Base-by-base conservation (phyloP, 306 rosid species). In the Oxytropis ochrocephala region DNA sequence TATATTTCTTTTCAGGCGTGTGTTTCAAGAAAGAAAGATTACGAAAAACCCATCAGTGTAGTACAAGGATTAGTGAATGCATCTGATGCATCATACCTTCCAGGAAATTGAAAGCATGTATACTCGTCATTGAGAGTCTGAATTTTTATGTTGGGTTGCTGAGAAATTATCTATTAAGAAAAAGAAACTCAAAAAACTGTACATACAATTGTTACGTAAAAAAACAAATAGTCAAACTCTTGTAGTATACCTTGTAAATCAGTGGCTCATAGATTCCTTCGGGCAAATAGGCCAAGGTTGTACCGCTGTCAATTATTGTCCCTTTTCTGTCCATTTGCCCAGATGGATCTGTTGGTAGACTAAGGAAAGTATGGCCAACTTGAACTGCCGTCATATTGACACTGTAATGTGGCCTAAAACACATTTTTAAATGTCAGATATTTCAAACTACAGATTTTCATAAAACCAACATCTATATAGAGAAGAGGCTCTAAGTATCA, bases 241-340 rank as follows among this genome's bases (percentile, higher is more conserved):
- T 51, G 18, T 30, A 73, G 4, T 11, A 62, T 66, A 94, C 99
- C 92, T 84, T 88, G 33, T 60, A 55, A 21, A 94, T 83, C 80
- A 94, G 85, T 19, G 99, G 95, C 71, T 70, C 81, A 70, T 94
- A 94, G 64, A 94, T 80, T 75, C 70, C 74, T 50, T 91, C 97
- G 8, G 99, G 99, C 39, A 94, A 96, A 91, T 94, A 91, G 73
- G 99, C 99, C 89, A 94, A 91, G 61, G 99, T 94, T 81, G 99
- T 94, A 58, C 99, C 97, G 50, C 95, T 94, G 81, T 94, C 99
- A 63, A 94, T 94, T 71, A 94, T 87, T 27, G 99, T 91, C 78
- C 99, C 99, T 82, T 78, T 85, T 43, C 44, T 85, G 78, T 88
- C 90, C 35, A 88, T 87, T 9, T 75, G 81, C 60, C 80, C 88